Conservation (phyloP, 2,329 filamentous ascomycete genomes). For the Tolypocladium sp. region DNA sequence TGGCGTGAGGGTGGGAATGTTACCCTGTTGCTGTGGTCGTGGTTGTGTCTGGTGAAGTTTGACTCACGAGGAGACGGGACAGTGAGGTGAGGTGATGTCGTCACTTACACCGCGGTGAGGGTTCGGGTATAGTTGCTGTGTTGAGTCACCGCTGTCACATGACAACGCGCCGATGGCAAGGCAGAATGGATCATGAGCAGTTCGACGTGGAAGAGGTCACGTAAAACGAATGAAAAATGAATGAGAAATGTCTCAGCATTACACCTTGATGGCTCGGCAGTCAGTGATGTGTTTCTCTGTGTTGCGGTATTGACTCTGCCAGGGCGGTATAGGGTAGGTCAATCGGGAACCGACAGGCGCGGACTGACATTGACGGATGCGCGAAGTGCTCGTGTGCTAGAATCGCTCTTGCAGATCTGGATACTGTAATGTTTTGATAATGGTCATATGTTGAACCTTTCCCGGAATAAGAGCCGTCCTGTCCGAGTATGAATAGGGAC, state of each 20-base stretch:
- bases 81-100: neutral
- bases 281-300: neutral
- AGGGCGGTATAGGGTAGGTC: neutral
- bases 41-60: neutral
- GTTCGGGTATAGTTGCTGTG: neutral
- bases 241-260: neutral
- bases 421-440: neutral
- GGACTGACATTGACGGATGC: neutral
- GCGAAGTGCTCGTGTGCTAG: neutral
- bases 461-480: too few relatives aligned
- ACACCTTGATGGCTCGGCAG: neutral
- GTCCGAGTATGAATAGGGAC: too few relatives aligned
- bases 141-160: neutral
- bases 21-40: neutral
- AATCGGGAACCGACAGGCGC: neutral
- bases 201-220: neutral
- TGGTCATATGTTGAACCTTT: neutral
- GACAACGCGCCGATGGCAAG: neutral
- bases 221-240: neutral
- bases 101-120: neutral
- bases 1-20: neutral
- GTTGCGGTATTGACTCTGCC: neutral
- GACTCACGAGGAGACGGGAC: neutral
- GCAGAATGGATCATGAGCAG: neutral
- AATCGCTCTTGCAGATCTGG: neutral